Base-by-base conservation (phyloP, 2,329 filamentous ascomycete species). In the Ophiostoma himal-ulmi region DNA sequence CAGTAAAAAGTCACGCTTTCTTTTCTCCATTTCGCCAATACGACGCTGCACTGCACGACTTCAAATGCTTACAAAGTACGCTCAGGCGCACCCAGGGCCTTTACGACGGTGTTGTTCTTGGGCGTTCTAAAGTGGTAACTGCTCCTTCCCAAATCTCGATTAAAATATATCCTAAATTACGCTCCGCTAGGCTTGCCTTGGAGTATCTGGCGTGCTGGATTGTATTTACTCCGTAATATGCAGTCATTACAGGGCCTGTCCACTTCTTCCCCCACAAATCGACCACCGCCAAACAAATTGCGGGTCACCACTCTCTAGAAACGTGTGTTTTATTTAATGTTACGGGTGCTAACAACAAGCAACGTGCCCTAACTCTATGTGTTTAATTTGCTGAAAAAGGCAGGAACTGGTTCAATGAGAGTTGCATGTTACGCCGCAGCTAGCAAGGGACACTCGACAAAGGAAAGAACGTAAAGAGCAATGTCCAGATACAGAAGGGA, bases 231-330 rank as follows among this genome's bases (percentile, higher is more conserved):
- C 39, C 39, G 39, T 44, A 10, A 17, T 13, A 44, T 10, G 52
- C 52, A 26, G 52, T 13, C 52, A 10, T 22, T 57, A 57, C 52
- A 13, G 6, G 48, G 14, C 17, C 44, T 48, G 44, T 48, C 20
- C 14, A 22, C 52, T 57, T 10, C n/a, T 22, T 26, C 52, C 52
- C 52, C 52, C 52, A 57, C 52, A 57, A 57, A 57, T 22, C 52
- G 26, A 57, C 52, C 52, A 30, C 52, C 52, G 52, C 13, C 52
- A 57, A 57, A 57, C 52, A 57, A 57, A 57, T 57, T 57, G 26
- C 26, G 52, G 52, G 52, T 8, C 52, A 10, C 22, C 22, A 17
- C 52, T 26, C 11, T 39, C n/a, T 48, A 48, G 52, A 57, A 57
- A 57, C 52, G 52, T 57, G 52, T 57, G 52, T 57, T 57, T 57